Evolutionary conservation across 331 rosid genomes (phyloP).

Genomic region (Quercus tomentella): DNA sequence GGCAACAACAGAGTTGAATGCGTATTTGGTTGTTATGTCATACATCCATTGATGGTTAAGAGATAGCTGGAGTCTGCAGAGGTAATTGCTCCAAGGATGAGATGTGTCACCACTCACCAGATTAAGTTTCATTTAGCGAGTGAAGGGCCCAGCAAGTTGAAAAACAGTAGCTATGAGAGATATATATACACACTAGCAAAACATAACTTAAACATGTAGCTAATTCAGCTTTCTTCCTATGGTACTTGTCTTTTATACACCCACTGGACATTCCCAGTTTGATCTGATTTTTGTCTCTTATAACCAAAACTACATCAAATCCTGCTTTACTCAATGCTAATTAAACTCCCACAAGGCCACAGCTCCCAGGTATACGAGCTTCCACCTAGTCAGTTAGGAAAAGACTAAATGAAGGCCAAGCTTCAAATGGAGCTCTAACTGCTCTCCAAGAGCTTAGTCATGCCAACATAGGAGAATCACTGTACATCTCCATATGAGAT

Average conservation of each 20-base stretch:
- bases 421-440: background rate
- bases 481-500: constrained; percentile 86
- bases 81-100: too few relatives aligned
- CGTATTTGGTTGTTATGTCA: background rate
- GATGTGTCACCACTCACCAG: background rate
- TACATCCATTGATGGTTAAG: background rate
- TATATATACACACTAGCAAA: background rate
- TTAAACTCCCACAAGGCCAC: background rate
- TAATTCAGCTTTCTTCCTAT: constrained; percentile 21
- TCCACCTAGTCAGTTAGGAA: background rate
- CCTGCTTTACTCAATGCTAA: background rate
- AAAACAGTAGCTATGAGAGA: background rate
- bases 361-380: background rate
- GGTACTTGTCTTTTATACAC: constrained; percentile 29
- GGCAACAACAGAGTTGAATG: background rate
- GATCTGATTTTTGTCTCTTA: constrained; percentile 7
- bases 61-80: background rate
- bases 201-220: background rate
- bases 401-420: background rate
- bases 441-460: constrained; percentile 26
- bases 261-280: constrained; percentile 12
- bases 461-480: constrained; percentile 76
- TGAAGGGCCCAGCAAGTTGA: background rate
- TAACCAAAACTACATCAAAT: constrained; percentile 18
- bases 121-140: background rate